Evolutionary conservation across 2,329 filamentous ascomycete species (phyloP).

Genomic region (Aaosphaeria arxii): DNA sequence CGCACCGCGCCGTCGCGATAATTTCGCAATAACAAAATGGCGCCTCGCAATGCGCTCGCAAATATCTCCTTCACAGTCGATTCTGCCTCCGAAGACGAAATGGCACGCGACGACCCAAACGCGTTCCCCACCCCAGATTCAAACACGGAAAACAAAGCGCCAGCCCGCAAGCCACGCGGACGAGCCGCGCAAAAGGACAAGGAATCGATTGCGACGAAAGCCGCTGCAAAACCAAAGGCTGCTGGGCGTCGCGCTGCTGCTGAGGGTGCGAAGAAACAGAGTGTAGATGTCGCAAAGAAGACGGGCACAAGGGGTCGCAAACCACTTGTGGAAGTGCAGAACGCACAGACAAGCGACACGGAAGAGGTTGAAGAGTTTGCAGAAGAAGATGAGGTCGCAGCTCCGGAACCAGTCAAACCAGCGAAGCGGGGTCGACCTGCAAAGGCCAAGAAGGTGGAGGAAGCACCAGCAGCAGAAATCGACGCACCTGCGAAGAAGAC

Average conservation of each 20-base stretch:
- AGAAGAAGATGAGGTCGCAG: slow-evolving; percentile 16
- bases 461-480: slow-evolving; percentile 13
- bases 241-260: slow-evolving; percentile 37
- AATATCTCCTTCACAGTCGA: slow-evolving; percentile 40
- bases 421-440: slow-evolving; percentile 50
- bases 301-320: slow-evolving; percentile 36
- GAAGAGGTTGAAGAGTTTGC: slow-evolving; percentile 45
- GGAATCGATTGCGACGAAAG: slow-evolving; percentile 21
- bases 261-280: slow-evolving; percentile 36
- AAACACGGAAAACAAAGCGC: slow-evolving; percentile 38
- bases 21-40: slow-evolving; percentile 18
- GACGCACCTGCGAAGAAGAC: slow-evolving; percentile 25
- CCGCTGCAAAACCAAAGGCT: slow-evolving; percentile 33
- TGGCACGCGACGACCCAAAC: slow-evolving; percentile 32
- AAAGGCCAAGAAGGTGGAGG: slow-evolving; percentile 60
- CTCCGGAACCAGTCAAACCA: slow-evolving; percentile 24
- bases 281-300: slow-evolving; percentile 34
- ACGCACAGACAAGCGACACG: slow-evolving; percentile 41
- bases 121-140: slow-evolving; percentile 39
- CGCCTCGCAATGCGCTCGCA: slow-evolving; percentile 26
- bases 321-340: slow-evolving; percentile 40
- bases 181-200: slow-evolving; percentile 24
- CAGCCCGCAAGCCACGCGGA: slow-evolving; percentile 31
- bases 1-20: not conserved
- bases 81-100: slow-evolving; percentile 41